These are phyloP conservation scores for Alisma plantagoaquatica DNA, from an alignment of 106 monocot genomes.

Conservation along the genomic window DNA sequence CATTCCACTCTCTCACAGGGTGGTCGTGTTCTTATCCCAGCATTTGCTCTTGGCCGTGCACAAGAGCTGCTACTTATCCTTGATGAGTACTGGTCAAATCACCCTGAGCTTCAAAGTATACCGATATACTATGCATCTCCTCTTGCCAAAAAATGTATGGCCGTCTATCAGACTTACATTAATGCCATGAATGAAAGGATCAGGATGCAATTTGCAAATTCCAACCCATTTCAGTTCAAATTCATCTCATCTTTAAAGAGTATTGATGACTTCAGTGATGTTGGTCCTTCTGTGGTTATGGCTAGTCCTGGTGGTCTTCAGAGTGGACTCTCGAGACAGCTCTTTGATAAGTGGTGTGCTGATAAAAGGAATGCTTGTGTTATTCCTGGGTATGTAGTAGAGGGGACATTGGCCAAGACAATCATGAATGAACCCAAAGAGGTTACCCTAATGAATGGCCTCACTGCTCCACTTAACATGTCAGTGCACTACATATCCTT, in stretches of 20 bases:
- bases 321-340: constrained; percentile 90
- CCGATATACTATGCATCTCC: constrained; percentile 97
- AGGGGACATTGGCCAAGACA: constrained; percentile 84
- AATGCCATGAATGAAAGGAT: constrained; percentile 98
- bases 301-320: constrained; percentile 92
- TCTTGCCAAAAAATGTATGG: constrained; percentile 95
- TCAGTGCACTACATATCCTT: constrained; percentile 92
- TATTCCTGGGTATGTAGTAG: constrained; percentile 94
- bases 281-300: constrained; percentile 97
- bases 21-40: constrained; percentile 92
- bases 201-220: constrained; percentile 67
- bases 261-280: constrained; percentile 87
- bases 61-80: constrained; percentile 97
- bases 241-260: constrained; percentile 88
- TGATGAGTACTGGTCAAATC: constrained; percentile 91
- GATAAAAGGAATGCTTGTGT: constrained; percentile 95
- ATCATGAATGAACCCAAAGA: constrained; percentile 98
- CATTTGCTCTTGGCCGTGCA: constrained; percentile 92
- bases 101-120: constrained; percentile 85
- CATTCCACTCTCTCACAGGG: constrained; percentile 75
- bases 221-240: constrained; percentile 94
- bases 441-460: constrained; percentile 94
- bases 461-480: constrained; percentile 91
- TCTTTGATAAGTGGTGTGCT: constrained; percentile 96
- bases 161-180: constrained; percentile 98